phyloP scores from a whole-genome alignment of 805 yeast genomes.

The Metschnikowia bowlesiae region DNA sequence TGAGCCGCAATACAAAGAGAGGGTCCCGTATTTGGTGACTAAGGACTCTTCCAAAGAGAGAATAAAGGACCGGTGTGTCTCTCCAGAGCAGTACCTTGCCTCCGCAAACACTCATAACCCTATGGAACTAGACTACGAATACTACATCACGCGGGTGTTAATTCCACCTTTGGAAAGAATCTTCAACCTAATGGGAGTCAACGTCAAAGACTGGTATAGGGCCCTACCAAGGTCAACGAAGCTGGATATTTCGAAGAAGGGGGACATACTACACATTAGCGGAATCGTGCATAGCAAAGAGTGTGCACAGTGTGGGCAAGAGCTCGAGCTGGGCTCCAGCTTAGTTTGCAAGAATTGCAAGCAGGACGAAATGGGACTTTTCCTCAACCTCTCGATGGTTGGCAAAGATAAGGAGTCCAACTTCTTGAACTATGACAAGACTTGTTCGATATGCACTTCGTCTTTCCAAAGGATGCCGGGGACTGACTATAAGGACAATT shows the following conservation, averaged over 20 bases:
- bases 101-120: constrained; percentile 26
- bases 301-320: constrained; percentile 10
- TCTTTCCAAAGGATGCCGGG: constrained; percentile 13
- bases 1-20: constrained; percentile 82
- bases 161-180: constrained; percentile 88
- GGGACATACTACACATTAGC: constrained; percentile 11
- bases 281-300: constrained; percentile 10
- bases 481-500: constrained; percentile 22
- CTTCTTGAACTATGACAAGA: constrained; percentile 6
- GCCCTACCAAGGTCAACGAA: constrained; percentile 51
- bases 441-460: constrained; percentile 23
- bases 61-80: constrained; percentile 69
- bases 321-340: constrained; percentile 8
- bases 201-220: constrained; percentile 69
- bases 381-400: constrained; percentile 26
- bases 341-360: constrained; percentile 20
- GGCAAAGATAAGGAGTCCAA: constrained; percentile 15
- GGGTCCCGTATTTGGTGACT: constrained; percentile 82
- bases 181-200: constrained; percentile 78
- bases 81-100: constrained; percentile 70
- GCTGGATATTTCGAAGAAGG: constrained; percentile 4
- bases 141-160: constrained; percentile 77
- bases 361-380: constrained; percentile 31
- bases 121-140: constrained; percentile 67
- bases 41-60: constrained; percentile 51